phyloP scores from a whole-genome alignment of 495 filamentous ascomycete genomes.

The Daldinia caldariorum region DNA sequence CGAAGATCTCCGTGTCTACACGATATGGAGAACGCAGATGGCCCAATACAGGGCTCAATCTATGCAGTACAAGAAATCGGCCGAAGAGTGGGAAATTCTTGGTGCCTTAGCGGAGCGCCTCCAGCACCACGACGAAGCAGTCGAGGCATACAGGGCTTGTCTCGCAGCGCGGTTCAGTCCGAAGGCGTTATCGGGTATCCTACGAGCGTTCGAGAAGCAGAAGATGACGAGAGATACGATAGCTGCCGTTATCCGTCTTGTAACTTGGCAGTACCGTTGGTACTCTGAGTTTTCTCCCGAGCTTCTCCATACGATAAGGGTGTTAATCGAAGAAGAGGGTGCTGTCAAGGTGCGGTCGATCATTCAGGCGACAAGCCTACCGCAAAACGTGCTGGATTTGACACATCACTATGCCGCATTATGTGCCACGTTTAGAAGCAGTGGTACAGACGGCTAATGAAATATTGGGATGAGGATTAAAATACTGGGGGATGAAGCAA shows the following conservation, averaged over 20 bases:
- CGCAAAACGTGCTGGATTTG: slow-evolving; percentile 90
- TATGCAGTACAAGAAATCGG: slow-evolving; percentile 92
- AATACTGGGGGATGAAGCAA: slow-evolving; percentile 20
- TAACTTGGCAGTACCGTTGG: slow-evolving; percentile 99
- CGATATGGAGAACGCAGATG: slow-evolving; percentile 98
- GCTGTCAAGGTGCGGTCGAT: slow-evolving; percentile 97
- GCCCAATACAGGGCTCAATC: slow-evolving; percentile 89
- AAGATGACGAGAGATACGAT: slow-evolving; percentile 79
- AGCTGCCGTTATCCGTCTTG: slow-evolving; percentile 81
- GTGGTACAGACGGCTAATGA: slow-evolving; percentile 84
- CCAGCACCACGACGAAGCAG: slow-evolving; percentile 86
- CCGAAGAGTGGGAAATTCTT: slow-evolving; percentile 98
- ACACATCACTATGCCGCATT: slow-evolving; percentile 96
- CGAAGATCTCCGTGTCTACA: slow-evolving; percentile 97
- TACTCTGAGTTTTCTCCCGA: slow-evolving; percentile 98
- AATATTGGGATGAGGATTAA: background rate
- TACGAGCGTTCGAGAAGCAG: slow-evolving; percentile 77
- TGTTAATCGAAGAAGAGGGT: slow-evolving; percentile 95
- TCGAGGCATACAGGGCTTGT: slow-evolving; percentile 90
- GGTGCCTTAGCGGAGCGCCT: slow-evolving; percentile 91
- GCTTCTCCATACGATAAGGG: slow-evolving; percentile 84
- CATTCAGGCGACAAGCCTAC: slow-evolving; percentile 92
- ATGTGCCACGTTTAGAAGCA: slow-evolving; percentile 93
- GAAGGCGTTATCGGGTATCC: slow-evolving; percentile 84
- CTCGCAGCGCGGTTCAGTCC: slow-evolving; percentile 85